Conservation (phyloP, 495 filamentous ascomycete species). For the Clohesyomyces aquaticus region DNA sequence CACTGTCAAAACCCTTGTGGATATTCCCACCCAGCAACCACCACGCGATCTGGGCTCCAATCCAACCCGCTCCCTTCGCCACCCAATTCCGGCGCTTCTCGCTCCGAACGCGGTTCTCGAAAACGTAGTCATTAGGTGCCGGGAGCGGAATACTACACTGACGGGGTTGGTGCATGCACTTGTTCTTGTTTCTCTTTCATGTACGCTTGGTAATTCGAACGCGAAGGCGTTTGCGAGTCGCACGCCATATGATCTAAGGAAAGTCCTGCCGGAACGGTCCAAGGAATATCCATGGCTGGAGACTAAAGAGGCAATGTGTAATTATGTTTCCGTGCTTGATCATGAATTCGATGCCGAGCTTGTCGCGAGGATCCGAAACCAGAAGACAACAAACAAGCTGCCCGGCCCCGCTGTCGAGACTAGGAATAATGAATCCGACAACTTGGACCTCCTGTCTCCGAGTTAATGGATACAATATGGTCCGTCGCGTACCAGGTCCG, state of each 20-base stretch:
- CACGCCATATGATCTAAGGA: slow-evolving; percentile 31
- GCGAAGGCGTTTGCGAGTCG: slow-evolving; percentile 18
- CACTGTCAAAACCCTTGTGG: slow-evolving; percentile 19
- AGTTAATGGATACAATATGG: slow-evolving; percentile 18
- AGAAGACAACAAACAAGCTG: slow-evolving; percentile 1
- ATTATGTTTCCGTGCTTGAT: slow-evolving; percentile 28
- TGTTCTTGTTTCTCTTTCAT: slow-evolving; percentile 15
- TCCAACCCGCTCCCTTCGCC: slow-evolving; percentile 17
- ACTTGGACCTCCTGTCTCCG: slow-evolving; percentile 17
- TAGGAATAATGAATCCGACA: too few species aligned
- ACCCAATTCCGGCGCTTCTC: slow-evolving; percentile 23
- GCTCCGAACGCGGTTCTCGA: slow-evolving; percentile 3
- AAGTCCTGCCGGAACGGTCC: slow-evolving; percentile 15
- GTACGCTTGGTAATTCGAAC: slow-evolving; percentile 1
- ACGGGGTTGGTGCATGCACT: slow-evolving; percentile 22
- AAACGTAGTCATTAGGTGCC: slow-evolving; percentile 18
- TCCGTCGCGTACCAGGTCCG: slow-evolving; percentile 16
- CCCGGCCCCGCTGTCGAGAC: too few species aligned
- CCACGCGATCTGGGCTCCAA: slow-evolving; percentile 30
- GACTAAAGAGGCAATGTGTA: slow-evolving; percentile 28
- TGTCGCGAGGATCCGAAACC: slow-evolving; percentile 11
- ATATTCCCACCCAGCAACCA: slow-evolving; percentile 3
- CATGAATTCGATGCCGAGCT: slow-evolving; percentile 22
- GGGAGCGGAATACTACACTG: slow-evolving; percentile 21
- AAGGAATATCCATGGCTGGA: slow-evolving; percentile 17